phyloP scores from a whole-genome alignment of 116 monocot genomes.

The Iris pallida region DNA sequence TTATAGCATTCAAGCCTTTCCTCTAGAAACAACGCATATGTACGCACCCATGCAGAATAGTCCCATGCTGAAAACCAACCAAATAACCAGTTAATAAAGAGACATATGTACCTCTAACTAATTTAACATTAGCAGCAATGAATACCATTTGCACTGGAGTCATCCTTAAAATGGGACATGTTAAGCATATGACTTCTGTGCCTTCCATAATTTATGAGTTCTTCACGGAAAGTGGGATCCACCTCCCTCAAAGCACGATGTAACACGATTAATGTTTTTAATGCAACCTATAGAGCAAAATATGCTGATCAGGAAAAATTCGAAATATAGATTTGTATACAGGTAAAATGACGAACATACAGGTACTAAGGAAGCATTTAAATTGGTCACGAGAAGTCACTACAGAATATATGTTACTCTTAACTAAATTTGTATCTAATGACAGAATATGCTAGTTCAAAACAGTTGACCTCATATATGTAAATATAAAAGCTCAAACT shows the following conservation, averaged over 20 bases:
- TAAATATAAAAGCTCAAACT: too few relatives aligned
- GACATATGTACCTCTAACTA: not conserved
- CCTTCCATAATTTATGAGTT: conserved; percentile 94
- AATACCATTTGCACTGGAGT: conserved; percentile 86
- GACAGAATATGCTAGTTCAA: too few relatives aligned
- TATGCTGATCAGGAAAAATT: not conserved
- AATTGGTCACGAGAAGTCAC: too few relatives aligned
- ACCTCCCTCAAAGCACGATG: conserved; percentile 97
- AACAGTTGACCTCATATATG: too few relatives aligned
- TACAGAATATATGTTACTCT: too few relatives aligned
- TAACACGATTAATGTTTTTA: conserved; percentile 64
- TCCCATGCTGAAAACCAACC: conserved; percentile 74
- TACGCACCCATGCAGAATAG: conserved; percentile 91
- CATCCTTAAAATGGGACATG: conserved; percentile 95
- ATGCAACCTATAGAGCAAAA: too few relatives aligned
- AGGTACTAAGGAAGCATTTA: too few relatives aligned
- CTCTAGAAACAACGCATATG: conserved; percentile 92
- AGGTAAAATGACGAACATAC: too few relatives aligned
- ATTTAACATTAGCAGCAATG: conserved; percentile 1
- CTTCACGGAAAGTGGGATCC: conserved; percentile 92
- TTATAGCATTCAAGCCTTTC: conserved; percentile 95
- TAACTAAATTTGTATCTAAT: too few relatives aligned
- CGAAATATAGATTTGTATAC: not conserved
- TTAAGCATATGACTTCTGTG: conserved; percentile 84
- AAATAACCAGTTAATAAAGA: conserved; percentile 3